Conservation (phyloP, 495 filamentous ascomycete species). For the Cenococcum geophilum region DNA sequence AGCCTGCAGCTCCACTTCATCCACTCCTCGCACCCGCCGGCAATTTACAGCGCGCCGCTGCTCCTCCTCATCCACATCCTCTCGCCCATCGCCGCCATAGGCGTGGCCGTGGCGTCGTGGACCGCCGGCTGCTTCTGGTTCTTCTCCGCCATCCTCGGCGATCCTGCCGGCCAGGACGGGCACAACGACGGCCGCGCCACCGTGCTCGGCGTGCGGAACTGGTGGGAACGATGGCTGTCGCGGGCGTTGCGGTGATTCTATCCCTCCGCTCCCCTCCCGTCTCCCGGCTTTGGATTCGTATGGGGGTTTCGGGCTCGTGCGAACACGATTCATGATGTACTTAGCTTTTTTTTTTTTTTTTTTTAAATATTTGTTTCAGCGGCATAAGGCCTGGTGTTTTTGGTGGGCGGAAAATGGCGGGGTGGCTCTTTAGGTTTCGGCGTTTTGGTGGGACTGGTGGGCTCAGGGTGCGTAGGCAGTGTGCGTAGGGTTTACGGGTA, state of each 20-base stretch:
- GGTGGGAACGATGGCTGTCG: constrained; percentile 56
- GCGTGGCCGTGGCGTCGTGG: constrained; percentile 52
- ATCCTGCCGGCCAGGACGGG: constrained; percentile 57
- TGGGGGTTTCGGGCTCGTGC: too few species aligned
- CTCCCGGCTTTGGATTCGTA: too few species aligned
- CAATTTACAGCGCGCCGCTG: constrained; percentile 34
- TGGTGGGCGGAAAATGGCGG: too few species aligned
- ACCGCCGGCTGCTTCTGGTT: constrained; percentile 59
- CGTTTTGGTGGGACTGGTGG: too few species aligned
- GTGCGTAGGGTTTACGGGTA: too few species aligned
- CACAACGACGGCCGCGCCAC: constrained; percentile 56
- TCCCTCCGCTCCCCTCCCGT: too few species aligned
- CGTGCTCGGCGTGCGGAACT: constrained; percentile 53
- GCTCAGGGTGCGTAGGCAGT: too few species aligned
- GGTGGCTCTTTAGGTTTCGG: too few species aligned
- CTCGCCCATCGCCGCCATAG: constrained; percentile 51
- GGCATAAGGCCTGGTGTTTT: too few species aligned
- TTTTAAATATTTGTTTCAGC: too few species aligned
- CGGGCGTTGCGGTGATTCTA: constrained; percentile 18
- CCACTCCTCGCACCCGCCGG: constrained; percentile 32
- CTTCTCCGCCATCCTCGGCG: constrained; percentile 55
- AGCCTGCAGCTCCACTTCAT: constrained; percentile 39
- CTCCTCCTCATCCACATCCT: constrained; percentile 48
- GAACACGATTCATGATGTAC: too few species aligned
- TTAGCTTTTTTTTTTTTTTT: too few species aligned